Evolutionary conservation across 495 filamentous ascomycete genomes (phyloP), one percentile per base, ranked within the genome.

Genomic region (Aspergillus diversus): DNA sequence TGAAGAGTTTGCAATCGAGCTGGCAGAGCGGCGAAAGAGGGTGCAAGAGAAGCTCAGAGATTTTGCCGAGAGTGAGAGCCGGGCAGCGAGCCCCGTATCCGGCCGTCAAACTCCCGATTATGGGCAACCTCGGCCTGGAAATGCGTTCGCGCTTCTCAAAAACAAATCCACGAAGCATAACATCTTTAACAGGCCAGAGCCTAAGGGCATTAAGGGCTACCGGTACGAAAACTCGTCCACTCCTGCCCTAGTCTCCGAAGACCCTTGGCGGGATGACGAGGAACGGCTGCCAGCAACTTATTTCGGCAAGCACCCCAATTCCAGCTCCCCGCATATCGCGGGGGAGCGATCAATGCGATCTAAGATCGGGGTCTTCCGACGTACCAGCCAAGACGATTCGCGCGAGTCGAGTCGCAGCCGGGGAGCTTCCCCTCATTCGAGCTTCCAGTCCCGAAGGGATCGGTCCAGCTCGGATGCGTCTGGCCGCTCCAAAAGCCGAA

Each of bases 31-130:
- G 46, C 86, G 90, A 55, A 83, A 87, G 34, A 89, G 86, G 16
- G 89, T 97, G 35, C 88, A 93, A 64, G 92, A 96, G 74, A 92
- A 89, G 67, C 76, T 97, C 33, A 87, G 86, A 15, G 90, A 81
- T 16, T 89, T 89, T 66, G 87, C 86, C 15, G 90, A 91, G 63
- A 83, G 80, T 8, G 89, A 90, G 66, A 81, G 83, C 75, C 74
- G 82, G 70, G 77, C 91, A 65, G 67, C 81, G 67, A 77, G 82
- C 70, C 77, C 81, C 57, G 65, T 72, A 34, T 71, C 77, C 47
- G 75, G 82, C 78, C 73, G 60, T 51, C 75, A 74, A 54, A 88
- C 78, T 46, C 81, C 75, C 8, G 80, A 73, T 59, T 71, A 68
- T 65, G 68, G 65, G 65, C 72, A 64, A 61, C 69, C 66, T 21